Percentiles rank a stretch among this genome's conserved stretches.
phyloP scores from a whole-genome alignment of 1,139 yeast genomes.

The Geotrichum carabidarum region DNA sequence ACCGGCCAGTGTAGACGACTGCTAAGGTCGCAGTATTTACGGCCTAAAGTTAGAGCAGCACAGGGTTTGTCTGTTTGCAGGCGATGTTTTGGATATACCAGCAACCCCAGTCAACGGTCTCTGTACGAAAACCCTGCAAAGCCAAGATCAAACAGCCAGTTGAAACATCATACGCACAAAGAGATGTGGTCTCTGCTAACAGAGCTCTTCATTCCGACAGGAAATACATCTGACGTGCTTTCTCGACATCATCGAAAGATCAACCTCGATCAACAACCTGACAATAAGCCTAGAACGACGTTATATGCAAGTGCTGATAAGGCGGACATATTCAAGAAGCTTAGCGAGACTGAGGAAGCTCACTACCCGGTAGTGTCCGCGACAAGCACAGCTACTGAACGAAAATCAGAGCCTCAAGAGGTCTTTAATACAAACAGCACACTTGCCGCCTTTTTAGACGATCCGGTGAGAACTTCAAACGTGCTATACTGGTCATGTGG shows the following conservation, averaged over 20 bases:
- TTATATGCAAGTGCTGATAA: neutral
- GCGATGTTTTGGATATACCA: too few species aligned
- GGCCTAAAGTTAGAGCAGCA: too few species aligned
- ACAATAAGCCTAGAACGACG: neutral
- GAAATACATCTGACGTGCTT: neutral
- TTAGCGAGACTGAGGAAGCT: neutral
- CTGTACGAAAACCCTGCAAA: too few species aligned
- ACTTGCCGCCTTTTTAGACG: conserved; percentile 6
- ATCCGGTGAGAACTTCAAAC: conserved; percentile 21
- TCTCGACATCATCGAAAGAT: neutral
- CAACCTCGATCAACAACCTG: neutral
- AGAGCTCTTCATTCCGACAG: neutral
- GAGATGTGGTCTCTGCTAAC: conserved; percentile 5
- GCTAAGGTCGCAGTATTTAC: too few species aligned
- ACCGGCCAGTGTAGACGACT: neutral
- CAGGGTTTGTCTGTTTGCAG: too few species aligned
- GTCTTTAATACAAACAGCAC: neutral
- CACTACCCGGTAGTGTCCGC: neutral
- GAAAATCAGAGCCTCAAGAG: neutral
- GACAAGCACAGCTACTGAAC: neutral
- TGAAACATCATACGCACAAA: neutral
- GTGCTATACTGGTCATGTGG: conserved; percentile 36
- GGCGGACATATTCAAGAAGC: neutral
- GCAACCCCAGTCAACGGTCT: too few species aligned
- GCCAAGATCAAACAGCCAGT: neutral